Evolutionary conservation across 768 basidiomycete species (phyloP).

Genomic region (Aureoboletus auriporus): DNA sequence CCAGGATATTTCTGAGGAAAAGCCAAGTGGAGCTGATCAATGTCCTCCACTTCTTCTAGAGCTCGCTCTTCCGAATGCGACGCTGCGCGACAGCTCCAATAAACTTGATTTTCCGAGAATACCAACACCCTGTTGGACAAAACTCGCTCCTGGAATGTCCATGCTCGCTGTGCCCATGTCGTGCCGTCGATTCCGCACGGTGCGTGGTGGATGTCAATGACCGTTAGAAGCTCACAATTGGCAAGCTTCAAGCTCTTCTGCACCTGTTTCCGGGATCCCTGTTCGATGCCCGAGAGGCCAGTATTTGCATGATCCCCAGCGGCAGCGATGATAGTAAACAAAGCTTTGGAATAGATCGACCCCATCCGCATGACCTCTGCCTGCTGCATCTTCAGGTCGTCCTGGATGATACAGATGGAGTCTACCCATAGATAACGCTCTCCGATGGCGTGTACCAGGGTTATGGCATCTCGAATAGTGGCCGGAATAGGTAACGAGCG

Average conservation of each 20-base stretch:
- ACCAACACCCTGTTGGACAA: slow-evolving; percentile 13
- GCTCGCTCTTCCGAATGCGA: slow-evolving; percentile 11
- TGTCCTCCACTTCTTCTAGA: slow-evolving; percentile 1
- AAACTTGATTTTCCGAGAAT: slow-evolving; percentile 17
- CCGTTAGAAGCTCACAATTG: slow-evolving; percentile 9
- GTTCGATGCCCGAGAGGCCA: slow-evolving; percentile 10
- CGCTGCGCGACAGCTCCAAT: slow-evolving; percentile 12
- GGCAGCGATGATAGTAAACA: slow-evolving; percentile 20
- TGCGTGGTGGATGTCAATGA: slow-evolving; percentile 1
- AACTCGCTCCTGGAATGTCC: slow-evolving; percentile 20
- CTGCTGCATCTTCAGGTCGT: slow-evolving; percentile 13
- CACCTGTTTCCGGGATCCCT: background rate
- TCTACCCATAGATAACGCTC: slow-evolving; percentile 26
- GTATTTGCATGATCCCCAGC: slow-evolving; percentile 6
- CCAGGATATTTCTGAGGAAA: background rate
- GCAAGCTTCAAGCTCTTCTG: slow-evolving; percentile 11
- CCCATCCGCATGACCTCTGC: slow-evolving; percentile 20
- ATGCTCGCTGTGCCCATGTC: slow-evolving; percentile 11
- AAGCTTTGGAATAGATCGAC: slow-evolving; percentile 13
- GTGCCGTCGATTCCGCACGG: slow-evolving; percentile 1
- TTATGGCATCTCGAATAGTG: slow-evolving; percentile 23
- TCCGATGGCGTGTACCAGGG: slow-evolving; percentile 16
- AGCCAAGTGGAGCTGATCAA: background rate
- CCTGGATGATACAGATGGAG: slow-evolving; percentile 20
- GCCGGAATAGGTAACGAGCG: slow-evolving; percentile 9